phyloP scores from a whole-genome alignment of 208 protist genomes.

The Trypanosoma caninum region DNA sequence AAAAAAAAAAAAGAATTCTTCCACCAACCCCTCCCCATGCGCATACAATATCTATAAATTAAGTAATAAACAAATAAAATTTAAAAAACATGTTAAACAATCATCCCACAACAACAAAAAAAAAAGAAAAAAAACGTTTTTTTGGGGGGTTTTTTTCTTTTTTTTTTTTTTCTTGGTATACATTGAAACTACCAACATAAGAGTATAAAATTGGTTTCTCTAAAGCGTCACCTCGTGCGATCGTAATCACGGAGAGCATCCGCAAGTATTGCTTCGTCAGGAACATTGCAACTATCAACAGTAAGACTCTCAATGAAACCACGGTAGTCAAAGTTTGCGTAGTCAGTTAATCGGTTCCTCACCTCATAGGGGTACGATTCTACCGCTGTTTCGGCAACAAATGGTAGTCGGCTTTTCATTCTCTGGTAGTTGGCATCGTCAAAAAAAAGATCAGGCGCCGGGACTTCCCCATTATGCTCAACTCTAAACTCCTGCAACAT shows the following conservation, averaged over 20 bases:
- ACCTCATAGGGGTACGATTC: slow-evolving; percentile 54
- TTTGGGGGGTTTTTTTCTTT: slow-evolving; percentile 6
- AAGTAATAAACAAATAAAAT: too few species aligned
- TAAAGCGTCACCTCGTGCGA: slow-evolving; percentile 27
- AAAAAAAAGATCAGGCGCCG: slow-evolving; percentile 2
- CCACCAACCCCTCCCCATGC: not conserved
- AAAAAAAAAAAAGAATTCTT: slow-evolving; percentile 1
- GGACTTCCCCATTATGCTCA: slow-evolving; percentile 19
- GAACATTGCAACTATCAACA: slow-evolving; percentile 35
- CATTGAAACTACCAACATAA: too few species aligned
- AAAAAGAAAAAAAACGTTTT: slow-evolving; percentile 18
- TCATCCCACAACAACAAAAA: slow-evolving; percentile 13
- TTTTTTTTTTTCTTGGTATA: slow-evolving; percentile 3
- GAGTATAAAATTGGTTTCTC: too few species aligned
- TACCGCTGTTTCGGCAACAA: slow-evolving; percentile 32
- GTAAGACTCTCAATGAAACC: slow-evolving; percentile 57
- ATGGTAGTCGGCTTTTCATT: slow-evolving; percentile 28
- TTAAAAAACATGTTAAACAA: too few species aligned
- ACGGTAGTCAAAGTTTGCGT: slow-evolving; percentile 76
- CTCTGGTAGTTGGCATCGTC: not conserved
- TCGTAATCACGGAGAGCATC: slow-evolving; percentile 79
- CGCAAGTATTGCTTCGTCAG: slow-evolving; percentile 75
- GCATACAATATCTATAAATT: not conserved
- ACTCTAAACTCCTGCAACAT: slow-evolving; percentile 31
- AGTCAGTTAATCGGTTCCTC: slow-evolving; percentile 37